phyloP scores from a whole-genome alignment of 768 basidiomycete species.

The Terana coerulea region DNA sequence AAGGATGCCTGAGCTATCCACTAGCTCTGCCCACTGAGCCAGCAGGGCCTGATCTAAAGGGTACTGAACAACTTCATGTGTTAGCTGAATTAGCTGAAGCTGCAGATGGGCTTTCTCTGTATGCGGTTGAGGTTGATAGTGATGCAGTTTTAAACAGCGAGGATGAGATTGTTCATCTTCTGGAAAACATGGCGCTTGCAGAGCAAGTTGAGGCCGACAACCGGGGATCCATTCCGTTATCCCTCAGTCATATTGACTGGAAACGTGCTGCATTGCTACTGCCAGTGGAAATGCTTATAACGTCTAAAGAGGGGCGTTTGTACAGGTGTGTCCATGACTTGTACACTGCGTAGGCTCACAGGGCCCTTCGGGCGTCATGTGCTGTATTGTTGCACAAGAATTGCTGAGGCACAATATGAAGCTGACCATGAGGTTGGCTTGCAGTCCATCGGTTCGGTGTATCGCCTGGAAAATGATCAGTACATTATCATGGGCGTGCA shows the following conservation, averaged over 20 bases:
- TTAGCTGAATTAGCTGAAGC: not conserved
- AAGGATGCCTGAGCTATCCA: too few relatives aligned
- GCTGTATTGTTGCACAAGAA: slow-evolving; percentile 1
- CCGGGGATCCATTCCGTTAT: not conserved
- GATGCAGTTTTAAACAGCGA: not conserved
- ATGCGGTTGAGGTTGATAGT: not conserved
- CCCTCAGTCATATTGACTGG: not conserved
- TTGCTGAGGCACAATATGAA: not conserved
- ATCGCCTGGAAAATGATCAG: not conserved
- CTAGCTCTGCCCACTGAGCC: not conserved
- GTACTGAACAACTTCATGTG: not conserved
- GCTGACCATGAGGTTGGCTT: not conserved
- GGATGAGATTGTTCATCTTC: not conserved
- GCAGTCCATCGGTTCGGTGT: too few relatives aligned
- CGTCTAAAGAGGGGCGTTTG: not conserved
- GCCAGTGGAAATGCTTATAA: not conserved
- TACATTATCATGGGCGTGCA: not conserved
- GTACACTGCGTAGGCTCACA: not conserved
- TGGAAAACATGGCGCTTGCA: not conserved
- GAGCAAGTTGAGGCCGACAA: not conserved
- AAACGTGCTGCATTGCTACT: not conserved
- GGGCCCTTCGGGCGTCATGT: not conserved
- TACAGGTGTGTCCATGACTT: not conserved
- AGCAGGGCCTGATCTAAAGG: not conserved
- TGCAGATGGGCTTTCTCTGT: not conserved